Conservation (phyloP, 768 basidiomycete species). For the Cystofilobasidium macerans region DNA sequence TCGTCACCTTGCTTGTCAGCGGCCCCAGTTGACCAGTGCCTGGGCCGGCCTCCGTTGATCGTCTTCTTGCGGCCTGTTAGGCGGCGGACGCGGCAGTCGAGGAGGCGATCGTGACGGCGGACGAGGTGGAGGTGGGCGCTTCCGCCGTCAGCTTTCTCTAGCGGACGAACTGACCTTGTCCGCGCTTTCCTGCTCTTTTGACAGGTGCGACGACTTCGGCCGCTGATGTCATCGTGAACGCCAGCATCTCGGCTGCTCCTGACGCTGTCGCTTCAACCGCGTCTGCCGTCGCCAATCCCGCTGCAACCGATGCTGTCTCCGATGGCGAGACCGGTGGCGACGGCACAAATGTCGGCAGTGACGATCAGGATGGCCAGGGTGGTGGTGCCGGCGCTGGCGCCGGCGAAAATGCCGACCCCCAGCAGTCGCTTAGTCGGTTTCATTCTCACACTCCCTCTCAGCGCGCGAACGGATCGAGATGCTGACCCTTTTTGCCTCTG, state of each 20-base stretch:
- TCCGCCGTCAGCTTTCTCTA: background rate
- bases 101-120: too few species aligned
- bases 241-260: background rate
- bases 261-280: background rate
- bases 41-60: too few species aligned
- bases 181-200: too few species aligned
- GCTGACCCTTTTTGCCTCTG: background rate
- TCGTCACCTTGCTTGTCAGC: too few species aligned
- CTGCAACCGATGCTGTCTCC: background rate
- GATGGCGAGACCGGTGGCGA: background rate
- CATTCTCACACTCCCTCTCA: constrained; percentile 33
- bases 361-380: background rate
- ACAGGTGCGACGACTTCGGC: background rate
- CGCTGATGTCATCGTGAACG: too few species aligned
- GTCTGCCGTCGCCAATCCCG: too few species aligned
- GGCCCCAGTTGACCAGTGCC: too few species aligned
- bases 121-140: background rate
- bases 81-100: too few species aligned
- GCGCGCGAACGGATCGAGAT: too few species aligned
- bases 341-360: too few species aligned
- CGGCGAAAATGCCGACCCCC: constrained; percentile 39
- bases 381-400: background rate
- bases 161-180: background rate
- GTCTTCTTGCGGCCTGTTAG: too few species aligned
- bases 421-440: constrained; percentile 37